These are phyloP conservation scores for Galerina marginata DNA, from an alignment of 768 basidiomycete genomes.

Conservation along the genomic window DNA sequence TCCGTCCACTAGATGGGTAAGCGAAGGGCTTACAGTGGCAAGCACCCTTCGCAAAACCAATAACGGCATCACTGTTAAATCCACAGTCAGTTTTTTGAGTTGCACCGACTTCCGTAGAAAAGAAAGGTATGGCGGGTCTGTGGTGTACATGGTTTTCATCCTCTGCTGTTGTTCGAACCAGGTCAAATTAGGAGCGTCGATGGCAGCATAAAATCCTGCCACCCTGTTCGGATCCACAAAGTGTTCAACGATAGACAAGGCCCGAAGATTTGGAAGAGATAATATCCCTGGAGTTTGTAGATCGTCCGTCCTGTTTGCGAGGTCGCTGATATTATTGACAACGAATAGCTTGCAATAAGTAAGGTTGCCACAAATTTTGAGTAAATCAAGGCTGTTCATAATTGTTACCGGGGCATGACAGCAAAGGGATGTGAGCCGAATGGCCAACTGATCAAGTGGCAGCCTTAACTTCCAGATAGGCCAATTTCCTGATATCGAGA, in stretches of 20 bases:
- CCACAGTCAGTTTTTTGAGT: neutral
- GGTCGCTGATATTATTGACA: neutral
- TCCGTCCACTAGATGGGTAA: neutral
- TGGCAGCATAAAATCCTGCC: neutral
- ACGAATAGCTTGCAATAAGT: neutral
- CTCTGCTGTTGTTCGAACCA: neutral
- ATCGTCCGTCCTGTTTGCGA: neutral
- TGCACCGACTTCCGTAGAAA: neutral
- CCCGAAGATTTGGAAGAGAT: neutral
- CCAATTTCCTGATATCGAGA: neutral
- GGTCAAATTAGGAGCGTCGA: neutral
- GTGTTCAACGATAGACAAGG: neutral
- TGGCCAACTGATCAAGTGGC: neutral
- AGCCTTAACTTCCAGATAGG: neutral
- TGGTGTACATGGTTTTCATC: neutral
- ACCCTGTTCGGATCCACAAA: neutral
- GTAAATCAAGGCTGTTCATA: neutral
- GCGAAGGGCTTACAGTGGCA: neutral
- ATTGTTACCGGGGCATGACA: slow-evolving; percentile 1
- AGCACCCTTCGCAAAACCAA: neutral
- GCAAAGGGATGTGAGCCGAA: neutral
- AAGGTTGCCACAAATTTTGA: neutral
- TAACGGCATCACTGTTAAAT: neutral
- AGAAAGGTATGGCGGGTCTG: neutral
- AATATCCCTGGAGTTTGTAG: neutral